phyloP scores from a whole-genome alignment of 1,284 basidiomycete species.

The Puccinia coronata region DNA sequence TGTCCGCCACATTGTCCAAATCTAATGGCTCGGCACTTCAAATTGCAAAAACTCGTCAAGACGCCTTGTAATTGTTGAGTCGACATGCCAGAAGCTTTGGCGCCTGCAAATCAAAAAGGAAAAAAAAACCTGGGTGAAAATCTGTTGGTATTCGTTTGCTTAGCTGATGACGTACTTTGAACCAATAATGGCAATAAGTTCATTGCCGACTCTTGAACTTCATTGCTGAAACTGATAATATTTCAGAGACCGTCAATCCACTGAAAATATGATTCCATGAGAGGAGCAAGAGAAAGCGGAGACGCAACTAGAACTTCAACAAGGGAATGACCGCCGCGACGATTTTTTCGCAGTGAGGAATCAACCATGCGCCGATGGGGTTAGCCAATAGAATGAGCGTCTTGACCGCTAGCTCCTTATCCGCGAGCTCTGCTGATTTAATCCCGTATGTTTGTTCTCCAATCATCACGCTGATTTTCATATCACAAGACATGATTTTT shows the following conservation, averaged over 20 bases:
- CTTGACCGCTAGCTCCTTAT: slow-evolving; percentile 34
- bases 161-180: slow-evolving; percentile 23
- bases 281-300: not conserved
- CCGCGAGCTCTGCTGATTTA: slow-evolving; percentile 32
- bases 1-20: not conserved
- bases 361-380: slow-evolving; percentile 17
- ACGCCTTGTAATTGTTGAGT: slow-evolving; percentile 8
- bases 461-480: slow-evolving; percentile 42
- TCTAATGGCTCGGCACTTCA: slow-evolving; percentile 26
- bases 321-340: slow-evolving; percentile 42
- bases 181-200: slow-evolving; percentile 29
- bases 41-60: slow-evolving; percentile 39
- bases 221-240: slow-evolving; percentile 34
- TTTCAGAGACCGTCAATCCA: slow-evolving; percentile 9
- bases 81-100: slow-evolving; percentile 32
- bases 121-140: not conserved
- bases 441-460: slow-evolving; percentile 44
- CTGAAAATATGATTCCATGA: not conserved
- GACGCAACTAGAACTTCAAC: slow-evolving; percentile 45
- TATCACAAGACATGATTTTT: too few species aligned
- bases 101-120: not conserved
- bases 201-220: slow-evolving; percentile 38
- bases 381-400: slow-evolving; percentile 28
- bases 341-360: slow-evolving; percentile 43
- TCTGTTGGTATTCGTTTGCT: not conserved